These are phyloP conservation scores for Nakaseomyces uthaithaninus DNA, from an alignment of 1,139 yeast species.

Conservation along the genomic window DNA sequence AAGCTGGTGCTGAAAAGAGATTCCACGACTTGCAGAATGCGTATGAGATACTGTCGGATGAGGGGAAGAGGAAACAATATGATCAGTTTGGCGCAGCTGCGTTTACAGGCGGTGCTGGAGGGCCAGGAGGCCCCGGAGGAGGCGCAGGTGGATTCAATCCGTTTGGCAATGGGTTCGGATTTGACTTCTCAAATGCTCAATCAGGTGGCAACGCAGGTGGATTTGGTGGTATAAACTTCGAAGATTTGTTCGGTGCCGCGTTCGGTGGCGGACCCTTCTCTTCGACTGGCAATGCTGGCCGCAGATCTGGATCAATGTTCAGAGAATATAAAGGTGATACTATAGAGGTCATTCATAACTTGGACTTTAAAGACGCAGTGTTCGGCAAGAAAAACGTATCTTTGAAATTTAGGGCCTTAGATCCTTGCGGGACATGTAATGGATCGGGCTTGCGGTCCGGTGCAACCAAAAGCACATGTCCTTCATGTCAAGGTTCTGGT, in stretches of 20 bases:
- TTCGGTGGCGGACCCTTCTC: constrained; percentile 36
- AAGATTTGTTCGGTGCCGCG: constrained; percentile 79
- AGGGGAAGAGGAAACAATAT: constrained; percentile 77
- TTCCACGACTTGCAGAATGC: constrained; percentile 93
- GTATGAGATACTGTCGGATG: constrained; percentile 83
- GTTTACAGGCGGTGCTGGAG: constrained; percentile 51
- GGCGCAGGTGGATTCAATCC: constrained; percentile 39
- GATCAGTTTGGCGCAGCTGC: constrained; percentile 90
- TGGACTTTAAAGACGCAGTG: constrained; percentile 79
- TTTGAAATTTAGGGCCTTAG: constrained; percentile 67
- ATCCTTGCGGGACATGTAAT: constrained; percentile 67
- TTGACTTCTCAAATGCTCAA: constrained; percentile 13
- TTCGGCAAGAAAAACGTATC: constrained; percentile 60
- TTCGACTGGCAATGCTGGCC: constrained; percentile 34
- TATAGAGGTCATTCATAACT: constrained; percentile 66
- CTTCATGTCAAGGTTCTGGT: constrained; percentile 90
- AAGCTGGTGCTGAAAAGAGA: constrained; percentile 73
- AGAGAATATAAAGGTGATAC: constrained; percentile 83
- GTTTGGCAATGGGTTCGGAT: constrained; percentile 45
- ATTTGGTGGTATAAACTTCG: constrained; percentile 55
- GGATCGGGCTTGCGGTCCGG: constrained; percentile 83
- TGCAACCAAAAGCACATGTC: constrained; percentile 69
- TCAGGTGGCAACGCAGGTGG: constrained; percentile 37
- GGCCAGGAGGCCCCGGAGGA: constrained; percentile 47
- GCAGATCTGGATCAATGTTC: constrained; percentile 37